A percentile compares a stretch with the other conserved stretches of the same genome.
These are phyloP conservation scores for Cenchrus fungigraminus DNA, from an alignment of 176 grass and related monocot genomes.

Conservation along the genomic window DNA sequence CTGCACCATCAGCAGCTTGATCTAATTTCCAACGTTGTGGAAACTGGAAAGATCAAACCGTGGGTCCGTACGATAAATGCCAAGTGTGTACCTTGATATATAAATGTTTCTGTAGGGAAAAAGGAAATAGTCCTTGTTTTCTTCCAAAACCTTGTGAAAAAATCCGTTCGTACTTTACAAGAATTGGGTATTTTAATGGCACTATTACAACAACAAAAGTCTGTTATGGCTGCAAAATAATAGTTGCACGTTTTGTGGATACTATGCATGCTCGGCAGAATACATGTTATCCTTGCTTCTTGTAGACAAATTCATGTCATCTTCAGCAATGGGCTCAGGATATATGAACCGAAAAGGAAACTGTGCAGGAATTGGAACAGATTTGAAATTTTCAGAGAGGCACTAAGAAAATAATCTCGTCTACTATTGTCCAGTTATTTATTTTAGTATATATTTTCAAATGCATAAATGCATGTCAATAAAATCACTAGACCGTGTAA, in stretches of 20 bases:
- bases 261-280: neutral
- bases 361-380: no score
- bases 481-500: no score
- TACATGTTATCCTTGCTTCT: neutral
- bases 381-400: no score
- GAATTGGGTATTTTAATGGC: neutral
- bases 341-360: no score
- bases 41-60: neutral
- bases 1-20: neutral
- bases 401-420: no score
- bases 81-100: neutral
- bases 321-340: neutral
- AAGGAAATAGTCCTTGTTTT: no score
- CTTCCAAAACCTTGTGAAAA: no score
- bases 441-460: no score
- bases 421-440: no score
- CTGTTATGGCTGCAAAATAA: neutral
- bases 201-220: neutral
- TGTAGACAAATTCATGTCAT: neutral
- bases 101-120: neutral
- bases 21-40: neutral
- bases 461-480: no score
- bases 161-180: no score
- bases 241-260: neutral
- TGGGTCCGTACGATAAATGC: neutral